Conservation (phyloP, 805 yeast species). For the Kodamaea kakaduensis region DNA sequence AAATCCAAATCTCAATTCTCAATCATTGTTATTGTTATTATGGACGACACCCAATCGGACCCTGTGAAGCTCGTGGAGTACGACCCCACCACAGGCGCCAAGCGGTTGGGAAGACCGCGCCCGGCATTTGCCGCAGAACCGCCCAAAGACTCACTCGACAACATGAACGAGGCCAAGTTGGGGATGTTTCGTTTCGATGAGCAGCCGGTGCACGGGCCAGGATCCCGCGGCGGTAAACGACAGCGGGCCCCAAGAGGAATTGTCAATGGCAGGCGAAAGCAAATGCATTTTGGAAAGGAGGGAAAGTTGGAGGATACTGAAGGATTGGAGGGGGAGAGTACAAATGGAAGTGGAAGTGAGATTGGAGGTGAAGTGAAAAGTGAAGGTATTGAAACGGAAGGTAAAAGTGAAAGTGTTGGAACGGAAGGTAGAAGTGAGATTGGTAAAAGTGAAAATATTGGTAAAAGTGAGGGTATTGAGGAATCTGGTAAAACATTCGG, state of each 20-base stretch:
- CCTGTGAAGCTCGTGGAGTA: slow-evolving; percentile 26
- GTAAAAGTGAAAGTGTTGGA: no score
- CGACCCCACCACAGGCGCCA: slow-evolving; percentile 27
- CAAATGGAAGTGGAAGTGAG: no score
- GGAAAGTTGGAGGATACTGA: background rate
- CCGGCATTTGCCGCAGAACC: slow-evolving; percentile 17
- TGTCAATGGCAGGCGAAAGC: slow-evolving; percentile 13
- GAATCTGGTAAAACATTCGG: background rate
- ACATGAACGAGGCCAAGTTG: slow-evolving; percentile 27
- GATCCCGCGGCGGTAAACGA: slow-evolving; percentile 35
- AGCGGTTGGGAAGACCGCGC: slow-evolving; percentile 36
- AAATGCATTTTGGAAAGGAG: slow-evolving; percentile 5
- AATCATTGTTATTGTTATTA: no score
- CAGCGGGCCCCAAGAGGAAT: slow-evolving; percentile 22
- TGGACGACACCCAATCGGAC: background rate
- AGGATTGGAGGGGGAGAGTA: background rate
- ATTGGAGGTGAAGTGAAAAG: no score
- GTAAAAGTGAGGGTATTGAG: background rate
- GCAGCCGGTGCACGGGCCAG: slow-evolving; percentile 36
- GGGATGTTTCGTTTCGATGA: slow-evolving; percentile 34
- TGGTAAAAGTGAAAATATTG: background rate
- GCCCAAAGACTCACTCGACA: slow-evolving; percentile 21
- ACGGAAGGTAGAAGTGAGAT: no score
- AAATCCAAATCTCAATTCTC: no score
- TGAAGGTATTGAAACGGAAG: no score